Base-by-base conservation (phyloP, 331 rosid species). In the Acacia pycnantha region DNA sequence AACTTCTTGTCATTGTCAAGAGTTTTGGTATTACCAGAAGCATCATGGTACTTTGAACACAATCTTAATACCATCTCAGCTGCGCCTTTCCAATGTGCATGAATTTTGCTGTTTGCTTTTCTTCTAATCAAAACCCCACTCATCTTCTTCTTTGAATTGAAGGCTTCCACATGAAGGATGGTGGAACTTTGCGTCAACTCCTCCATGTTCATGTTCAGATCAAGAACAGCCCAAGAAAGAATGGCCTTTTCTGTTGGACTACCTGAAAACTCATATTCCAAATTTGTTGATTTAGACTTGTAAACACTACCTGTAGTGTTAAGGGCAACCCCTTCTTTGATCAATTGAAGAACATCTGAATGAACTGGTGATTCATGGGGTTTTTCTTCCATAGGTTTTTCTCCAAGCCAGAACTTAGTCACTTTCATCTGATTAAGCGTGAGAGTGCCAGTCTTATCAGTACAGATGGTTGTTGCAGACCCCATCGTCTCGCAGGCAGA, bases 231-330 rank as follows among this genome's bases (percentile, higher is more conserved):
- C 92, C 87, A 89, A 0, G 78, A 84, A 54, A 86, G 88, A 77
- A 89, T 82, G 8, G 92, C 88, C 11, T 89, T 84, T 53, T 86
- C 88, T 48, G 86, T 84, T 16, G 87, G 87, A 69, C 85, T 83
- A 10, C 88, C 84, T 4, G 85, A 82, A 69, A 86, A 37, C 59
- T 82, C 90, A 54, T 59, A 16, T 58, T 61, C 78, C 2, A 79
- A 56, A 44, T 33, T 51, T 15, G 27, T 29, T 12, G 29, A 70
- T 15, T 8, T 54, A 16, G 79, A 73, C 77, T 14, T 79, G 70
- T 68, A 83, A 50, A 83, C 75, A 40, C 70, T 56, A 4, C 89
- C 84, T 0, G 89, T 85, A 0, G 86, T 89, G 79, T 89, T 89
- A 8, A 89, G 58, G 3, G 85, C 84, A 1, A 85, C 79, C 53